Base-by-base conservation (phyloP, 169 alveolate genomes). In the Babesia microti region DNA sequence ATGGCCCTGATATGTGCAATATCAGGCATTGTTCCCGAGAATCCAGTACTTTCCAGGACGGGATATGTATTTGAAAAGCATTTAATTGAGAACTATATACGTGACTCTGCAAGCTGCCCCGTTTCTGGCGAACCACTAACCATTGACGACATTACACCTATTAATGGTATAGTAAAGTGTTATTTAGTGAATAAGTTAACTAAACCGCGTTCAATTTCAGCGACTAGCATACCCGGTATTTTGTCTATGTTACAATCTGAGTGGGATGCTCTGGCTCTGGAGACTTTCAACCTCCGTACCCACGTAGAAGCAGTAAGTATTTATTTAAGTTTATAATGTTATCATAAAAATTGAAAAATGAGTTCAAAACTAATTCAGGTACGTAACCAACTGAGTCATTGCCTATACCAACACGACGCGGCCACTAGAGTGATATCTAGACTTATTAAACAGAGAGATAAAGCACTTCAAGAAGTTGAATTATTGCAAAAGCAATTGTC, bases 331-430 rank as follows among this genome's bases (percentile, higher is more conserved):
- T 22, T 43, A 3, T n/a, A 23, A 11, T 27, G 15, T 2, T 7
- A 6, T 6, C 7, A 27, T 11, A 5, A 15, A 17, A 41, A 3
- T 22, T 12, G 17, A 2, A 49, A 27, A 55, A 23, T 26, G 2
- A n/a, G 11, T 45, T 3, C 45, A 27, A 49, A 45, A 53, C 51
- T 35, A 27, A 57, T 36, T 6, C 61, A 72, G 59, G 68, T 82
- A 3, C 80, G 96, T 41, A 85, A 87, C 60, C 97, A 95, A 74
- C 87, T 95, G 21, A 84, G 95, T 27, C 97, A 93, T 53, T 83
- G 96, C 26, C 83, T 95, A 19, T 95, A 93, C 73, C 95, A 95
- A 59, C 97, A 93, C 48, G 99, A 95, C 52, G 99, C 98, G 1
- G 97, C 98, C 9, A 88, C 97, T 21, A 76, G 99, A 44, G 98